Evolutionary conservation across 345 rosid genomes (phyloP).

Genomic region (Rhizophora mangle): DNA sequence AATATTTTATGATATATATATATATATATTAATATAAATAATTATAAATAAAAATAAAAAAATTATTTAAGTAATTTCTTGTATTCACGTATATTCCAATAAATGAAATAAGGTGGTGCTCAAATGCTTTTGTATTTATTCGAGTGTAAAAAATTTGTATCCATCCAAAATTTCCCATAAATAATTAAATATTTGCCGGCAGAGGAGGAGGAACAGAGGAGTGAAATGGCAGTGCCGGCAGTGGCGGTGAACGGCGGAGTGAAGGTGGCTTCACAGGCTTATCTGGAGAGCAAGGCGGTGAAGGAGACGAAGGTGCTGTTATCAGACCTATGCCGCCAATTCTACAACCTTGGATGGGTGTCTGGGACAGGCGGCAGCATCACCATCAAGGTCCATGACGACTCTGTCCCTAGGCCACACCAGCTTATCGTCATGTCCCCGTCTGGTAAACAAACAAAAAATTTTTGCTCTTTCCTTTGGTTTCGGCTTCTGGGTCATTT

Average conservation of each 20-base stretch:
- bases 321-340: slow-evolving; percentile 82
- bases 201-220: no score
- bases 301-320: slow-evolving; percentile 58
- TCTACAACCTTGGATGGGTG: slow-evolving; percentile 90
- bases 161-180: no score
- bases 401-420: slow-evolving; percentile 55
- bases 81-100: no score
- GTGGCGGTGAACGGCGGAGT: slow-evolving; percentile 23
- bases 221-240: slow-evolving; percentile 1
- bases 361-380: slow-evolving; percentile 95
- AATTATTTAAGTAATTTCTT: no score
- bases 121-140: no score
- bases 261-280: slow-evolving; percentile 55
- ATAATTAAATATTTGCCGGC: no score
- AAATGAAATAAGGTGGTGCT: no score
- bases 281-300: slow-evolving; percentile 57
- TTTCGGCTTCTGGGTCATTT: not conserved
- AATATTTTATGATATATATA: no score
- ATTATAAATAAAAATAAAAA: no score
- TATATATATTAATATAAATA: no score
- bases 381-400: slow-evolving; percentile 77
- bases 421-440: slow-evolving; percentile 96
- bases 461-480: not conserved
- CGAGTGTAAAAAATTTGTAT: no score
- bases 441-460: slow-evolving; percentile 50